phyloP scores from a whole-genome alignment of 2,329 filamentous ascomycete genomes.

The Pseudonectria foliicola region DNA sequence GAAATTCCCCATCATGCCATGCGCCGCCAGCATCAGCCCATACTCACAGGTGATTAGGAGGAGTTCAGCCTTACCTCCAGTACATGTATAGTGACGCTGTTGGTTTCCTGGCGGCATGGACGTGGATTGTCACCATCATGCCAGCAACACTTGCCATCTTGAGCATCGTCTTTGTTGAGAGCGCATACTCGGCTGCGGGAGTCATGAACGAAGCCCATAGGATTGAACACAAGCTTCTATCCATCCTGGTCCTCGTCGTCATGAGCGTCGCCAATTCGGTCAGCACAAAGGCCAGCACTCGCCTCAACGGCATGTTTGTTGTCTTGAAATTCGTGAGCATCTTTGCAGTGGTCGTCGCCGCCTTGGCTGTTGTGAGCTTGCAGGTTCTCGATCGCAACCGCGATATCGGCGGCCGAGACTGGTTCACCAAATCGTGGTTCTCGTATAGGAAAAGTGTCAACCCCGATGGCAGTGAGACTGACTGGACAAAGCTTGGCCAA shows the following conservation, averaged over 20 bases:
- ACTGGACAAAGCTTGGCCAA: constrained; percentile 40
- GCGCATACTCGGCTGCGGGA: constrained; percentile 46
- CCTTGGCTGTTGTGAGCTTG: constrained; percentile 37
- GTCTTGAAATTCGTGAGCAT: constrained; percentile 46
- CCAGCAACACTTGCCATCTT: constrained; percentile 58
- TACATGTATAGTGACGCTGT: constrained; percentile 54
- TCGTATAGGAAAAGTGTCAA: constrained; percentile 39
- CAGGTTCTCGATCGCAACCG: constrained; percentile 30
- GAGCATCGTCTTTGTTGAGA: constrained; percentile 57
- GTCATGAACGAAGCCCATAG: constrained; percentile 36
- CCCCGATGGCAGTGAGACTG: constrained; percentile 41
- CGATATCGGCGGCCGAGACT: constrained; percentile 41
- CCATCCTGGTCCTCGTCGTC: constrained; percentile 38
- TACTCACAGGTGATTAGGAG: constrained; percentile 30
- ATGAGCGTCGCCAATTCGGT: constrained; percentile 47
- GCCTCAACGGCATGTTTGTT: constrained; percentile 50
- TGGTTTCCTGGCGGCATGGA: constrained; percentile 59
- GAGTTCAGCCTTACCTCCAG: constrained; percentile 55
- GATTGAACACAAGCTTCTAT: constrained; percentile 43
- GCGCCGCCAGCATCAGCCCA: constrained; percentile 1
- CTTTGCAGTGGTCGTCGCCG: constrained; percentile 40
- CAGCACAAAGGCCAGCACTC: constrained; percentile 48
- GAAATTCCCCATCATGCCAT: constrained; percentile 1
- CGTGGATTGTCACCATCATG: constrained; percentile 59
- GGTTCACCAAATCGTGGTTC: constrained; percentile 50